Evolutionary conservation across 768 basidiomycete species (phyloP), one percentile per base, ranked within the genome.

Genomic region (Mycena capillaripes): DNA sequence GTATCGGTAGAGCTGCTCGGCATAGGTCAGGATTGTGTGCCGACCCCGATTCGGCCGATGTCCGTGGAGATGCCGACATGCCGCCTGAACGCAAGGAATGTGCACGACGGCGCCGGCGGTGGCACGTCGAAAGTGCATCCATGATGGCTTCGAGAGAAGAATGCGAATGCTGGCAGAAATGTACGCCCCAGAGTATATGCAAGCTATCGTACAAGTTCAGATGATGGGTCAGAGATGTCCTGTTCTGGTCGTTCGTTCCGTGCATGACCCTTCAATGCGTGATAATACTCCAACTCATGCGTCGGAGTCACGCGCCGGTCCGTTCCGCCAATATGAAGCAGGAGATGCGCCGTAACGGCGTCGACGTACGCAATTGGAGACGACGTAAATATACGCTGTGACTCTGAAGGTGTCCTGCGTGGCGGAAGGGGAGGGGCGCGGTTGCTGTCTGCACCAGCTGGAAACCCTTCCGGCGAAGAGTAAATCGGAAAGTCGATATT

Each of bases 271-370:
- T 89, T 92, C 65, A 94, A 78, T 6, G 88, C 89, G 79, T 94
- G 91, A 71, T 91, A 95, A 77, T 89, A 92, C 9, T 85, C 86
- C 65, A 85, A 84, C 0, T 89, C 89, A 59, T 95, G 92, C 7
- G 86, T 84, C 0, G 92, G 88, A 6, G 90, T 86, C 6, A 92
- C 93, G 0, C 93, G 82, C 50, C 87, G 80, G 77, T 95, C 93
- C 21, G 85, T 84, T 10, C 86, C 85, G 0, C 93, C 93, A 14
- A 94, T 80, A 25, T 91, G 76, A 17, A 94, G 76, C 19, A 92
- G 79, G 21, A 93, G 90, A 0, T 89, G 88, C 6, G 87, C 80
- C 50, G 77, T 81, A 36, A 94, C 88, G 3, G 79, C 75, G 55
- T 88, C 85, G 23, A 91, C 84, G 67, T 89, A 77, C 1, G 85